A percentile compares a stretch with the other conserved stretches of the same genome.
Conservation (phyloP, 345 rosid species). For the Kernera saxatilis region DNA sequence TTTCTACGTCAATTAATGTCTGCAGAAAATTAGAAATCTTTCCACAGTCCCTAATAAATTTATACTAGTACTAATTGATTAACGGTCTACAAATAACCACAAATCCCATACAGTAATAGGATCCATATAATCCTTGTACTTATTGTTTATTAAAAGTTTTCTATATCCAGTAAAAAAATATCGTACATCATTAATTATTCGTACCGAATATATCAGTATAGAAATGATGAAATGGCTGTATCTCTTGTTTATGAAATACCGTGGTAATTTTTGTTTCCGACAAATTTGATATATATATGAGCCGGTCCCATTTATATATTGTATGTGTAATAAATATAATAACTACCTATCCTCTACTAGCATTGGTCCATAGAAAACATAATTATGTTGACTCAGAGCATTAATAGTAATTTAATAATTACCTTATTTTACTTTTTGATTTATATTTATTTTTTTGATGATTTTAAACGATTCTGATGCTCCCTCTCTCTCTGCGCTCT, state of each 20-base stretch:
- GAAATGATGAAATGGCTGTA: neutral
- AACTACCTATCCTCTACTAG: constrained; percentile 10
- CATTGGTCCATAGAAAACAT: constrained; percentile 15
- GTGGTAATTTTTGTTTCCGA: neutral
- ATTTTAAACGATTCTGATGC: constrained; percentile 27
- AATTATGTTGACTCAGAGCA: constrained; percentile 26
- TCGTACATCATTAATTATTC: neutral
- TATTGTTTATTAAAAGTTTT: neutral
- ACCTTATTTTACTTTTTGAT: neutral
- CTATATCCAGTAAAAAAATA: neutral
- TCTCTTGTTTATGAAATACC: neutral
- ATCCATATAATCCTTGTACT: neutral
- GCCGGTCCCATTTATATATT: too few relatives aligned
- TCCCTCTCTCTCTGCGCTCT: constrained; percentile 20
- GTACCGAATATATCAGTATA: neutral
- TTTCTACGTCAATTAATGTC: neutral
- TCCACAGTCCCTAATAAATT: neutral
- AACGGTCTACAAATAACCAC: neutral
- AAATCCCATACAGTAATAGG: neutral
- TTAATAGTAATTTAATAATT: constrained; percentile 30
- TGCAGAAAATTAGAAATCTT: constrained; percentile 15
- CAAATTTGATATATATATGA: neutral
- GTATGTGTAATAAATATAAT: neutral
- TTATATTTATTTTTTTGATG: neutral
- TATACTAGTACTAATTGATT: neutral